Base-by-base conservation (phyloP, 2,329 filamentous ascomycete genomes). In the Monosporascus sp. region DNA sequence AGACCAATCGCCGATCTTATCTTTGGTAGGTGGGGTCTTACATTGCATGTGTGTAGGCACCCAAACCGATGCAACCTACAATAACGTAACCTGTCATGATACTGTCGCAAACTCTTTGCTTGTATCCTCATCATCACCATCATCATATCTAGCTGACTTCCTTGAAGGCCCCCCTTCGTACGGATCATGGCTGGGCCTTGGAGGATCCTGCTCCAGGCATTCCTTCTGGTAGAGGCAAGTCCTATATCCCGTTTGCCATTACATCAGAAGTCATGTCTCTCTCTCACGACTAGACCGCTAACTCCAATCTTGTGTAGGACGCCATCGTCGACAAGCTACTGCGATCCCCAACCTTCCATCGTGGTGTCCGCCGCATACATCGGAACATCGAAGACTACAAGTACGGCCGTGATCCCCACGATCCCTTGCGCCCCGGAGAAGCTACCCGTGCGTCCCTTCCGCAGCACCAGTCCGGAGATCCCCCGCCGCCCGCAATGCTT, bases 311-410 rank as follows among this genome's bases (percentile, higher is more conserved):
- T 18, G 46, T 53, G 20, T 55, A 48, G 55, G 37, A 50, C 41
- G 17, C 46, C 14, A 27, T 37, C 15, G 48, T 35, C 44, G 47
- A 53, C 22, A 55, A 79, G 75, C 75, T 82, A 51, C 75, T 82
- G 17, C 70, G 72, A 24, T 77, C 72, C 17, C 78, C 77, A 1
- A 67, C 69, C 8, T 82, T 81, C 61, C 79, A 82, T 56, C 73
- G 73, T 55, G 72, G 72, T 3, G 79, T 82, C 39, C 75, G 75
- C 7, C 70, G 73, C n/a, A 76, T 82, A 37, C 79, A 82, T 54
- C 72, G 72, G 15, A 69, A 64, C 3, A 72, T 82, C 38, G 66
- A 82, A 59, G 77, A 81, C 55, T 63, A 67, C 18, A 70, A 72
- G 45, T 57, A 81, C 55, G 79, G 79, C 9, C 72, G 76, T 24